phyloP scores from a whole-genome alignment of 2,329 filamentous ascomycete genomes.

The Fusarium haematococcum region DNA sequence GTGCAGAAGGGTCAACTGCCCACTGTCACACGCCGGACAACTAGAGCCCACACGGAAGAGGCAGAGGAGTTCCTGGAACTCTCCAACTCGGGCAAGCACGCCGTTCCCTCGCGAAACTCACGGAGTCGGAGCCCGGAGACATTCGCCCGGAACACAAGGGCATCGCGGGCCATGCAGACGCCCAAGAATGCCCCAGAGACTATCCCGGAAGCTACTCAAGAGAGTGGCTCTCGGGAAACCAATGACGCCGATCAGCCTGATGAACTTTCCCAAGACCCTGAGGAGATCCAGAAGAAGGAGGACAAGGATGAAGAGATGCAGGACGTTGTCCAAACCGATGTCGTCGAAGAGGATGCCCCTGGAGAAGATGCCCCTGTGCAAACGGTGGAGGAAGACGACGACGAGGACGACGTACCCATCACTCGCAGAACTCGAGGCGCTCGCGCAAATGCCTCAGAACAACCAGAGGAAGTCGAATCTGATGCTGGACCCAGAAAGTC shows the following conservation, averaged over 20 bases:
- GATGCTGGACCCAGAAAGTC: slow-evolving; percentile 49
- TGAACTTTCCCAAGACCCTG: slow-evolving; percentile 52
- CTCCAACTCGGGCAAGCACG: slow-evolving; percentile 71
- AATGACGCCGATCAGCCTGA: slow-evolving; percentile 52
- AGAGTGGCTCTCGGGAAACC: slow-evolving; percentile 56
- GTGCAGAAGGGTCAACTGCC: slow-evolving; percentile 47
- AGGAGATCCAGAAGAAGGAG: slow-evolving; percentile 45
- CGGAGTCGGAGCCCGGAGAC: slow-evolving; percentile 69
- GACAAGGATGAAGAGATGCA: slow-evolving; percentile 47
- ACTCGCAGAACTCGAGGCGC: slow-evolving; percentile 59
- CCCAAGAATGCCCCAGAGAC: slow-evolving; percentile 61
- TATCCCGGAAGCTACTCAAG: slow-evolving; percentile 66
- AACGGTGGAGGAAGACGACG: slow-evolving; percentile 53
- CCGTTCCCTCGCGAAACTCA: slow-evolving; percentile 60
- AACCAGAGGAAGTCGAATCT: slow-evolving; percentile 47
- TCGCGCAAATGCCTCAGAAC: slow-evolving; percentile 47
- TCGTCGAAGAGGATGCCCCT: slow-evolving; percentile 41
- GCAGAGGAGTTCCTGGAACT: slow-evolving; percentile 68
- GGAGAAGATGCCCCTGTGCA: slow-evolving; percentile 48
- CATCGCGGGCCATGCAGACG: slow-evolving; percentile 64
- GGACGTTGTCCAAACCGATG: slow-evolving; percentile 24
- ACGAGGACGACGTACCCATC: slow-evolving; percentile 63
- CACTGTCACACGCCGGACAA: slow-evolving; percentile 58
- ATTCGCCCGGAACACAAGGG: slow-evolving; percentile 54
- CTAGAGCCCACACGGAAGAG: slow-evolving; percentile 67